Percentiles rank a stretch among this genome's conserved stretches.
These are phyloP conservation scores for Podospora appendiculata DNA, from an alignment of 495 filamentous ascomycete species.

Conservation along the genomic window DNA sequence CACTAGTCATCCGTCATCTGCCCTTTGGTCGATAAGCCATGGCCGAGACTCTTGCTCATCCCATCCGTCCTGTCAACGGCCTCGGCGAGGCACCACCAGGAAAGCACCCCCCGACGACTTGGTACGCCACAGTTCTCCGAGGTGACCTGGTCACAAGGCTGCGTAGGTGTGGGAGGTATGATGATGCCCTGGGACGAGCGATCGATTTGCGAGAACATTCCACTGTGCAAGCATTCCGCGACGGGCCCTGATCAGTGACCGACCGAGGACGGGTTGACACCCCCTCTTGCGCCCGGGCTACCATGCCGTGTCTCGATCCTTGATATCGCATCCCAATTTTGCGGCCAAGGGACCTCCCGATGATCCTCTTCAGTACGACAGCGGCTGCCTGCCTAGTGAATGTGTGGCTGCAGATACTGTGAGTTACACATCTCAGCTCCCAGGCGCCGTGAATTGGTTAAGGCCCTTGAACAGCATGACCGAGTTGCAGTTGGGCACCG, in stretches of 20 bases:
- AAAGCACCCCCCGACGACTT: not conserved
- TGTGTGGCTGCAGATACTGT: not conserved
- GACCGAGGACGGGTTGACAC: not conserved
- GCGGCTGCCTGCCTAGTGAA: not conserved
- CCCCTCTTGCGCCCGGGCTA: not conserved
- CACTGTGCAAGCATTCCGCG: no score
- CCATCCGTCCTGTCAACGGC: not conserved
- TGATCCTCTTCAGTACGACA: no score
- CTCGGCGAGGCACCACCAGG: not conserved
- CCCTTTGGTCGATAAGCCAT: not conserved
- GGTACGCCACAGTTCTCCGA: not conserved
- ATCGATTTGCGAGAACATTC: not conserved
- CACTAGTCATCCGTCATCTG: no score
- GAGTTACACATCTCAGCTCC: no score
- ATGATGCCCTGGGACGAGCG: not conserved
- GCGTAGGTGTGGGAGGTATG: not conserved
- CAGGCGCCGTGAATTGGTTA: not conserved
- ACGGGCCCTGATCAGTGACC: not conserved
- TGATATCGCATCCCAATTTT: not conserved
- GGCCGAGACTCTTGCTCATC: not conserved
- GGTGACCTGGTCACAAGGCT: conserved; percentile 7
- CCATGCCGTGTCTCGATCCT: not conserved
- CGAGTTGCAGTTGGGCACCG: not conserved
- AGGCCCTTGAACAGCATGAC: not conserved
- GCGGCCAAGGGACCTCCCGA: not conserved